A percentile compares a stretch with the other conserved stretches of the same genome.
phyloP scores from a whole-genome alignment of 2,329 filamentous ascomycete genomes.

The Amphichorda felina region DNA sequence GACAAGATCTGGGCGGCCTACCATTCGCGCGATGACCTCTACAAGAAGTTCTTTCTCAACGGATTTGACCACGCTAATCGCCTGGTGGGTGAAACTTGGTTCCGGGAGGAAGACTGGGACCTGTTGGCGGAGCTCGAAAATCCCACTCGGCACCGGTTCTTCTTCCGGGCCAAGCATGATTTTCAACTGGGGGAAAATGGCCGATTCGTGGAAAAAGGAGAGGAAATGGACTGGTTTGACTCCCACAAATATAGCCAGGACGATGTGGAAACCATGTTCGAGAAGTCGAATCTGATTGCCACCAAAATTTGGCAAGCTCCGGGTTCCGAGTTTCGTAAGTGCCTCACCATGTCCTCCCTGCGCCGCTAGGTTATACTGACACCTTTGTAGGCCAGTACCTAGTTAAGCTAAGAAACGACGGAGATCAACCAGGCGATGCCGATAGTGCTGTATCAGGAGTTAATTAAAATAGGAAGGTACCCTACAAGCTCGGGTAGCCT shows the following conservation, averaged over 20 bases:
- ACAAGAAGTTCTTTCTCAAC: constrained; percentile 23
- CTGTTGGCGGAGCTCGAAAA: constrained; percentile 22
- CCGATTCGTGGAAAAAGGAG: constrained; percentile 15
- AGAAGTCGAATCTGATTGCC: constrained; percentile 22
- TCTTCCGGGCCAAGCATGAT: constrained; percentile 21
- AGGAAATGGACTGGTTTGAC: constrained; percentile 30
- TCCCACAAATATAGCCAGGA: constrained; percentile 27
- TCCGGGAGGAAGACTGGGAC: constrained; percentile 24
- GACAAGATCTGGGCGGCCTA: constrained; percentile 27
- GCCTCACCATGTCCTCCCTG: too few relatives aligned
- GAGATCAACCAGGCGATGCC: constrained; percentile 19
- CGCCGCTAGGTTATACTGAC: too few relatives aligned
- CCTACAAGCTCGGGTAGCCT: neutral
- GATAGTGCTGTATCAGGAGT: constrained; percentile 24
- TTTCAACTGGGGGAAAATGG: constrained; percentile 13
- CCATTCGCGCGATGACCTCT: constrained; percentile 22
- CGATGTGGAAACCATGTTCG: constrained; percentile 24
- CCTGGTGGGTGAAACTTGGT: constrained; percentile 19
- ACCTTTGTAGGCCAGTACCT: constrained; percentile 21
- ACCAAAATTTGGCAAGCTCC: constrained; percentile 22
- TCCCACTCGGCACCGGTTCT: constrained; percentile 26
- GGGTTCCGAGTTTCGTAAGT: constrained; percentile 25
- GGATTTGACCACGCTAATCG: constrained; percentile 25
- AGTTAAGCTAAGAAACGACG: constrained; percentile 16
- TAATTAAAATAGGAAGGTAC: neutral